Base-by-base conservation (phyloP, 108 stramenopile species). In the Pseudonitzschia multistriata region DNA sequence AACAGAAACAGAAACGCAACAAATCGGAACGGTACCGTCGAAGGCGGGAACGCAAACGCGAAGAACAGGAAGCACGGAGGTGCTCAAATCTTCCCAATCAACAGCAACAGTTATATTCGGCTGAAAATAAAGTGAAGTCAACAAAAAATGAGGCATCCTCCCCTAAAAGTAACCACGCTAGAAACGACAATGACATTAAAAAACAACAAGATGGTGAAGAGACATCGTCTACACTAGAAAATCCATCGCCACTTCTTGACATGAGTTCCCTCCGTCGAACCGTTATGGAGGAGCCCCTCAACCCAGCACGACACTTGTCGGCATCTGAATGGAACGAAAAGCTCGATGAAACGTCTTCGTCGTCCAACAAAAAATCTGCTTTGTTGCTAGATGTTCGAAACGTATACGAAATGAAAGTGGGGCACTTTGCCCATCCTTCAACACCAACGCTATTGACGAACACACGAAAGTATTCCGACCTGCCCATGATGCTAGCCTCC, bases 401-500 rank as follows among this genome's bases (percentile, higher is more conserved):
- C 68, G 77, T 89, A 0, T 94, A 90, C 60, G 93, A 94, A 72
- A 75, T 74, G 3, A 72, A 79, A 19, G 83, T 94, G 10, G 93
- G 93, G 0, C 80, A 84, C 68, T 91, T 94, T 71, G 70, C 62
- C 0, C 84, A 77, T 4, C 70, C 76, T 0, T 62, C 69, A 33
- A 67, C 72, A 0, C 85, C 85, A 0, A 84, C 88, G 10, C 53
- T 93, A 0, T 52, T 81, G 4, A 89, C 89, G 11, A 94, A 94
- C 59, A 94, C 93, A 19, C 77, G 93, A 47, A 89, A 94, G 56
- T 94, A 88, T 72, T 85, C 87, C n/a, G 83, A 86, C n/a, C 35
- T 94, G 62, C 87, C 88, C 0, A 29, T 67, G 28, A 75, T 89
- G 8, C 66, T 94, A 64, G 85, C 80, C 3, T 42, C 52, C 34